Evolutionary conservation across 2,329 filamentous ascomycete genomes (phyloP).

Genomic region (Exophiala viscosa): DNA sequence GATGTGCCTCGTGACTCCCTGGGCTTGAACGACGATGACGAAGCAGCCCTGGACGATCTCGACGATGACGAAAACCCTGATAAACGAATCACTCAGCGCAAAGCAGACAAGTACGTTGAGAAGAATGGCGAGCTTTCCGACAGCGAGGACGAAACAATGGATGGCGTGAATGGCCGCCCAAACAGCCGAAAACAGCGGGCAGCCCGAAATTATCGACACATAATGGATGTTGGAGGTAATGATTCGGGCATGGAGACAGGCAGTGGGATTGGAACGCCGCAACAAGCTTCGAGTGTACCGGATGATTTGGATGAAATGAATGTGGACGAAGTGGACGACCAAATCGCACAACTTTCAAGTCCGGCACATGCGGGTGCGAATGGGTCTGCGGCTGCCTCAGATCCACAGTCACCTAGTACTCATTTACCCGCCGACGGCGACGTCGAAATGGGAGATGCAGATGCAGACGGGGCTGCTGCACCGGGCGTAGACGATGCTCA

Average conservation of each 20-base stretch:
- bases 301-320: conserved; percentile 47
- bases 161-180: conserved; percentile 67
- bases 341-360: conserved; percentile 17
- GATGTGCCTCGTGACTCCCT: conserved; percentile 59
- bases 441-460: conserved; percentile 40
- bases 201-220: conserved; percentile 67
- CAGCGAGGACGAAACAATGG: conserved; percentile 82
- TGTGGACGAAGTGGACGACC: conserved; percentile 31
- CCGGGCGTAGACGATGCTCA: conserved; percentile 33
- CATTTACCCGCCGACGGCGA: conserved; percentile 19
- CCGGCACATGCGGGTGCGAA: conserved; percentile 12
- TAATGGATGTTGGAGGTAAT: conserved; percentile 52
- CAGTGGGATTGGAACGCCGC: conserved; percentile 49
- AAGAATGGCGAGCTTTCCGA: conserved; percentile 80
- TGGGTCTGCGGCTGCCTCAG: conserved; percentile 20
- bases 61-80: conserved; percentile 88
- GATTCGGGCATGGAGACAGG: conserved; percentile 48
- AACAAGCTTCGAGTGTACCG: conserved; percentile 39
- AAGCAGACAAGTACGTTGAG: conserved; percentile 73
- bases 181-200: conserved; percentile 88
- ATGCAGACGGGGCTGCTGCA: conserved; percentile 35
- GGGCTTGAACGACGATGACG: conserved; percentile 61
- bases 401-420: conserved; percentile 11
- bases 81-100: conserved; percentile 72
- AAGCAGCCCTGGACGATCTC: conserved; percentile 62